Evolutionary conservation across 2,329 filamentous ascomycete genomes (phyloP), one percentile per base, ranked within the genome.

Genomic region (Colletotrichum costaricense): DNA sequence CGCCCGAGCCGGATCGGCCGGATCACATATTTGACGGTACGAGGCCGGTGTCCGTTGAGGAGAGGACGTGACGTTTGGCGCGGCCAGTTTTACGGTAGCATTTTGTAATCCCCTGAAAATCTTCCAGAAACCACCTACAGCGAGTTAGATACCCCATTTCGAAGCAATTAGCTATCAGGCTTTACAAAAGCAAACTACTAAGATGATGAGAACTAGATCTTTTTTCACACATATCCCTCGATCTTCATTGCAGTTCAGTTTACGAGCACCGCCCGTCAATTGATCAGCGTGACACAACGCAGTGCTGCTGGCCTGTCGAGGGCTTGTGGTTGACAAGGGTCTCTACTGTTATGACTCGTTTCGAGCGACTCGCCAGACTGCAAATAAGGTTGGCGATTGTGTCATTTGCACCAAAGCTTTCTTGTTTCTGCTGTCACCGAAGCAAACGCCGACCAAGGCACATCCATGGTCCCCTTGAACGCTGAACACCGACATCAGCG

Each of bases 1-100:
- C 19, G 3, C 60, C 67, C 12, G 60, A 65, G 0, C 11, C 14
- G 12, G 67, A 73, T 3, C 67, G 56, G 28, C 67, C 55, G 4
- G 70, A 73, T 22, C 70, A 52, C 16, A 73, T 73, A 35, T 70
- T 70, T 11, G 70, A 73, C 35, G 70, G 70, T 12, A 60, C 54
- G 12, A n/a, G 42, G 19, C 42, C 42, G 19, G 42, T 49, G 16
- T 24, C 5, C 2, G 11, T 19, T 11, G 8, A 7, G 4, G 30
- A 30, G 9, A 26, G 12, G 12, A 19, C 55, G 11, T 12, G 42
- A 7, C 16, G 28, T 28, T 2, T 12, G 8, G 2, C 33, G 19
- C 30, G 8, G 16, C 28, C 26, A 19, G 16, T 7, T 42, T 38
- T 5, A 63, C 1, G 11, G 28, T 26, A 63, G 24, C 12, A 63